These are phyloP conservation scores for Aspergillus sclerotiicarbonarius DNA, from an alignment of 495 filamentous ascomycete species.

Conservation along the genomic window DNA sequence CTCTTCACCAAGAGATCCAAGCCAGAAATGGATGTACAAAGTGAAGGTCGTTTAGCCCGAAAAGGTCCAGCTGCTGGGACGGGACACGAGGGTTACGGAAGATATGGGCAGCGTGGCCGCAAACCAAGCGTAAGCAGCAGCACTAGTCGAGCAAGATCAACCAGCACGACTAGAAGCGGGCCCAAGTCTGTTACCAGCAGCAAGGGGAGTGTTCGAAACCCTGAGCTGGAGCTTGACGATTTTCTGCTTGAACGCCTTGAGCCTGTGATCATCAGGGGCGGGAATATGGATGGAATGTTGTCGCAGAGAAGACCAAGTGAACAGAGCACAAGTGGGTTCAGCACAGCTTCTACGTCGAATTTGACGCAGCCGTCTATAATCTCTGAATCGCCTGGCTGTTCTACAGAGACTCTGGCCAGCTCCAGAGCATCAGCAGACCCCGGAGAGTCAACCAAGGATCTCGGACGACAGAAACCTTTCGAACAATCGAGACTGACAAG, in stretches of 20 bases:
- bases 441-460: constrained; percentile 12
- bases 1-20: constrained; percentile 75
- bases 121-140: constrained; percentile 49
- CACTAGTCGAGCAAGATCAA: constrained; percentile 49
- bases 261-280: constrained; percentile 84
- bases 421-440: constrained; percentile 19
- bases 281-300: constrained; percentile 51
- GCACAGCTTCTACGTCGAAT: constrained; percentile 45
- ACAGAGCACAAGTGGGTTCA: constrained; percentile 56
- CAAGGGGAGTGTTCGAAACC: constrained; percentile 54
- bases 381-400: constrained; percentile 27
- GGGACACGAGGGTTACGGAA: constrained; percentile 93
- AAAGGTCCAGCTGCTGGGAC: constrained; percentile 92
- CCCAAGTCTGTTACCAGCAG: constrained; percentile 47
- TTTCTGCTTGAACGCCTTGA: constrained; percentile 76
- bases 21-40: constrained; percentile 53
- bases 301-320: constrained; percentile 61
- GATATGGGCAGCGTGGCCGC: constrained; percentile 56
- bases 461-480: neutral
- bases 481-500: neutral
- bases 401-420: constrained; percentile 35
- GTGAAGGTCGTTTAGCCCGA: constrained; percentile 56
- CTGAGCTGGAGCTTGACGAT: constrained; percentile 59
- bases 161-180: constrained; percentile 52
- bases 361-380: constrained; percentile 18